phyloP scores from a whole-genome alignment of 2,329 filamentous ascomycete genomes.

The Pleurostoma richardsiae region DNA sequence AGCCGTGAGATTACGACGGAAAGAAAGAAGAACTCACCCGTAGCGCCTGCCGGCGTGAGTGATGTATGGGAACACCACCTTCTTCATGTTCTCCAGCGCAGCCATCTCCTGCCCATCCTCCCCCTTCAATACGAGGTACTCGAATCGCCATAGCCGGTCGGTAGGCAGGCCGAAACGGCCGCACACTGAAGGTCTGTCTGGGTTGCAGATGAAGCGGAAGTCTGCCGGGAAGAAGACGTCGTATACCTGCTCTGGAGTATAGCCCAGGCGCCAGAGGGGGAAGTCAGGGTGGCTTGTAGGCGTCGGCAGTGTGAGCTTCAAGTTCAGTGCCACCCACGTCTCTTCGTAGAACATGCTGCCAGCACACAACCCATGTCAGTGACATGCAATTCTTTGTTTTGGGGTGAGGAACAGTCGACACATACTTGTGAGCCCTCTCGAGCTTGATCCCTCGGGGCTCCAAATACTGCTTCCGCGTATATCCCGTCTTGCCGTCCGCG shows the following conservation, averaged over 20 bases:
- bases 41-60: conserved; percentile 15
- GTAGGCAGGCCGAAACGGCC: conserved; percentile 35
- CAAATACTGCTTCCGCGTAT: conserved; percentile 38
- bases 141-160: conserved; percentile 37
- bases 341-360: conserved; percentile 25
- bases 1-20: neutral
- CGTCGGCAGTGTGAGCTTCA: conserved; percentile 35
- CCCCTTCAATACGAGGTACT: conserved; percentile 25
- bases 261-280: conserved; percentile 39
- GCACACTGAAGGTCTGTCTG: conserved; percentile 32
- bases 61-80: conserved; percentile 21
- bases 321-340: conserved; percentile 43
- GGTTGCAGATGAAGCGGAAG: conserved; percentile 38
- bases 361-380: no score
- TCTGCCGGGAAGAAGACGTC: conserved; percentile 13
- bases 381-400: no score
- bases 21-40: neutral
- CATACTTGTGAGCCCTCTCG: conserved; percentile 16
- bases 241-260: conserved; percentile 38
- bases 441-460: conserved; percentile 32
- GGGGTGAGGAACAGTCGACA: neutral
- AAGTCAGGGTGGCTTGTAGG: conserved; percentile 39
- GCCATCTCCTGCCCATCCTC: conserved; percentile 23
- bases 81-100: conserved; percentile 12
- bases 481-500: conserved; percentile 42